A percentile compares a stretch with the other conserved stretches of the same genome.
Conservation (phyloP, 2,329 filamentous ascomycete genomes). For the Aspergillus caelatus region DNA sequence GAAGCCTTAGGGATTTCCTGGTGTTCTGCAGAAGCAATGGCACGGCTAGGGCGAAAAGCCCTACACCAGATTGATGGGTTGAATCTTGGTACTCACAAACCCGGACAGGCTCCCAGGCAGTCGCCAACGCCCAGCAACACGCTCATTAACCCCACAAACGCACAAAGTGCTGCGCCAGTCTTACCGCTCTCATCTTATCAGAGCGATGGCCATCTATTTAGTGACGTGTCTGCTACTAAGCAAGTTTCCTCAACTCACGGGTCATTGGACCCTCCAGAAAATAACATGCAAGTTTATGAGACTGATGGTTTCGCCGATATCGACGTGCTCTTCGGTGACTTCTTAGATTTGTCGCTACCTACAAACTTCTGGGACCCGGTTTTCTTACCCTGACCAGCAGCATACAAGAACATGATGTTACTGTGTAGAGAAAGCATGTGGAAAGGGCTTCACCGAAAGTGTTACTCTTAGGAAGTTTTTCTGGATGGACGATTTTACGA, state of each 20-base stretch:
- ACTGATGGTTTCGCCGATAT: slow-evolving; percentile 37
- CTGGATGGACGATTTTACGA: not conserved
- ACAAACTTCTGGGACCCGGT: slow-evolving; percentile 42
- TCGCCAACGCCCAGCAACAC: not conserved
- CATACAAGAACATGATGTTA: slow-evolving; percentile 5
- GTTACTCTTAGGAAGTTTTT: not conserved
- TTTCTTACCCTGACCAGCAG: slow-evolving; percentile 22
- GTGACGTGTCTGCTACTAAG: not conserved
- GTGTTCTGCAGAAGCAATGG: slow-evolving; percentile 48
- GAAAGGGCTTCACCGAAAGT: not conserved
- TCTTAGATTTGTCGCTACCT: slow-evolving; percentile 38
- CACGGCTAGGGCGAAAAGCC: slow-evolving; percentile 42
- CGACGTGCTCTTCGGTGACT: slow-evolving; percentile 39
- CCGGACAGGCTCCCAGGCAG: slow-evolving; percentile 20
- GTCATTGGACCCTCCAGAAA: slow-evolving; percentile 48
- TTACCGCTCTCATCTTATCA: slow-evolving; percentile 1
- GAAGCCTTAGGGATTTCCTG: slow-evolving; percentile 39
- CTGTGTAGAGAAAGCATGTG: not conserved
- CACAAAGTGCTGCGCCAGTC: not conserved
- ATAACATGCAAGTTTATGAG: slow-evolving; percentile 48
- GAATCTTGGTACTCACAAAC: slow-evolving; percentile 7
- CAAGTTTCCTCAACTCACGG: not conserved
- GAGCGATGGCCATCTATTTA: not conserved
- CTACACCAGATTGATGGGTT: slow-evolving; percentile 33
- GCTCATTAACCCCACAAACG: not conserved